These are phyloP conservation scores for Cladochytrium replicatum DNA, from an alignment of 192 early-diverging fungal genomes.

Conservation along the genomic window DNA sequence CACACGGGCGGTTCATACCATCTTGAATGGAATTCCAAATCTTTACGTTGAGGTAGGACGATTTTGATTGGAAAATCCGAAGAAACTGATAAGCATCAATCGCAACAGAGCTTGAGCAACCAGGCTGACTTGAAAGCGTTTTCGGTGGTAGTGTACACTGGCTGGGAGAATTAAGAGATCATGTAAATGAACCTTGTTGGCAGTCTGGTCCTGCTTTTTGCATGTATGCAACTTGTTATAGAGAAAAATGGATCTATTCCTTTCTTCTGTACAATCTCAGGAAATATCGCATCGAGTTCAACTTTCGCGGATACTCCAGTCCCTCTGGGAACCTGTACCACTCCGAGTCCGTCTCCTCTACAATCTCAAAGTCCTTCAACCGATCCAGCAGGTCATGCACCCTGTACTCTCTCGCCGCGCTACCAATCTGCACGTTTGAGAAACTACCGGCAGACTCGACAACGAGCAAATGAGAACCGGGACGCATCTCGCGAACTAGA, in stretches of 20 bases:
- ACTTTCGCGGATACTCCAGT: conserved; percentile 62
- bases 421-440: conserved; percentile 67
- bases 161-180: conserved; percentile 34
- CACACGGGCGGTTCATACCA: conserved; percentile 17
- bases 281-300: conserved; percentile 93
- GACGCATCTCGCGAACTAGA: conserved; percentile 52
- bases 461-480: conserved; percentile 62
- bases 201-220: no score
- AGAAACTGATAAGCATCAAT: background rate
- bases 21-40: conserved; percentile 31
- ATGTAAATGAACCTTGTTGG: no score
- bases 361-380: conserved; percentile 53
- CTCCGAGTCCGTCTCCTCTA: conserved; percentile 57
- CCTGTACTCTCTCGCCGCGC: conserved; percentile 57
- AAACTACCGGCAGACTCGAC: conserved; percentile 91
- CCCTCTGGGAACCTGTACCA: conserved; percentile 52
- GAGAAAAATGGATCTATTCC: no score
- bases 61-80: background rate
- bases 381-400: conserved; percentile 80
- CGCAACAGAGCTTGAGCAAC: conserved; percentile 15
- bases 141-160: conserved; percentile 33
- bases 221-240: no score
- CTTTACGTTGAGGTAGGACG: conserved; percentile 25
- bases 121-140: conserved; percentile 32
- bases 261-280: conserved; percentile 69